Evolutionary conservation across 257 asterid genomes (phyloP).

Genomic region (Verbena officinalis): DNA sequence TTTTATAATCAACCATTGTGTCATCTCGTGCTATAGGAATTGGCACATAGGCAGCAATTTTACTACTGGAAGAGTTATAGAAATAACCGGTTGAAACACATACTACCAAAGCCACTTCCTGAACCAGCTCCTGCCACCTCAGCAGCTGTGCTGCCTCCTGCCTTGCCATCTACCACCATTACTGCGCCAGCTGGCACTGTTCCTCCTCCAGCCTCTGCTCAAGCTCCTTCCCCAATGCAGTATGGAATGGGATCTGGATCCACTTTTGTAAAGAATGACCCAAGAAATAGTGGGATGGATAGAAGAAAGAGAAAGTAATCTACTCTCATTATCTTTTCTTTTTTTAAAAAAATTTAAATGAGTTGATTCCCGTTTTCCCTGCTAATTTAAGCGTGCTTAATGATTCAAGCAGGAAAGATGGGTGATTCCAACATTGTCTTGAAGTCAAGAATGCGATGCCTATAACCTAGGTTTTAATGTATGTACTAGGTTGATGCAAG

Average conservation of each 20-base stretch:
- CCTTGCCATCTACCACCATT: constrained; percentile 44
- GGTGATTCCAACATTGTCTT: constrained; percentile 37
- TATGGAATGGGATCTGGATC: constrained; percentile 68
- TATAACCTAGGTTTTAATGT: constrained; percentile 17
- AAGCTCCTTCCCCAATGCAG: constrained; percentile 68
- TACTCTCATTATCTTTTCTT: neutral
- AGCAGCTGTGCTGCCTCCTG: constrained; percentile 53
- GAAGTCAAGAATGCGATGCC: constrained; percentile 32
- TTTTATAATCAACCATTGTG: constrained; percentile 20
- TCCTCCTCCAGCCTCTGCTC: constrained; percentile 46
- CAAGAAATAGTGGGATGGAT: constrained; percentile 64
- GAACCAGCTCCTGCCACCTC: constrained; percentile 54
- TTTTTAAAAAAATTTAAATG: neutral
- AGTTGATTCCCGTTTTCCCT: constrained; percentile 14
- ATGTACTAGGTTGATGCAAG: constrained; percentile 4
- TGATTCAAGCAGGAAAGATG: constrained; percentile 57
- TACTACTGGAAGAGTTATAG: constrained; percentile 91
- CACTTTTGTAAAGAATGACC: constrained; percentile 56
- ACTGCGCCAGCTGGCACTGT: constrained; percentile 32
- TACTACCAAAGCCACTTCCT: constrained; percentile 83
- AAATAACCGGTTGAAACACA: constrained; percentile 94
- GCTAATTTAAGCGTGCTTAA: neutral
- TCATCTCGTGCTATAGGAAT: constrained; percentile 55
- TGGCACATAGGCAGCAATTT: constrained; percentile 97
- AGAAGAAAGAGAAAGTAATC: constrained; percentile 80